phyloP scores from a whole-genome alignment of 2,329 filamentous ascomycete species.

The Scedosporium minutisporum region DNA sequence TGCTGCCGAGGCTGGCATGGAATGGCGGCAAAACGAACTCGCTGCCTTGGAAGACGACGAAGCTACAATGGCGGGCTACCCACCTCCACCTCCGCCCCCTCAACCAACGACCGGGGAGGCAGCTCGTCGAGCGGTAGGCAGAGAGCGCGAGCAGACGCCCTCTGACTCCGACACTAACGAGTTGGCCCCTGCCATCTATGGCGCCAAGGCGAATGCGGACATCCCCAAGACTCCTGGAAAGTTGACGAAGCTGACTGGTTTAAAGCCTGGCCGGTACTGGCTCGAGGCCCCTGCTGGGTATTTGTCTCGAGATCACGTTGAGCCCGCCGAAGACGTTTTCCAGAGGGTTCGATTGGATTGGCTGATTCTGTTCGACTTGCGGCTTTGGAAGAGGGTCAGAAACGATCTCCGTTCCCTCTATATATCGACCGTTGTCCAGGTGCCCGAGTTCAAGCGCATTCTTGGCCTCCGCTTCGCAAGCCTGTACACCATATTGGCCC shows the following conservation, averaged over 20 bases:
- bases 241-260: conserved; percentile 29
- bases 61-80: conserved; percentile 68
- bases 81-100: conserved; percentile 51
- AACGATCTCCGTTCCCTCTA: conserved; percentile 87
- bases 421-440: conserved; percentile 90
- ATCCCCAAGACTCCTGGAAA: conserved; percentile 74
- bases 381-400: conserved; percentile 93
- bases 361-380: conserved; percentile 86
- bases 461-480: conserved; percentile 89
- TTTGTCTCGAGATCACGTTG: conserved; percentile 49
- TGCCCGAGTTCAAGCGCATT: conserved; percentile 92
- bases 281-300: conserved; percentile 68
- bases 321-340: conserved; percentile 77
- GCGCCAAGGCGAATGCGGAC: conserved; percentile 55
- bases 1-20: conserved; percentile 34
- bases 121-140: conserved; percentile 29
- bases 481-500: conserved; percentile 84
- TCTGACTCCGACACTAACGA: conserved; percentile 66
- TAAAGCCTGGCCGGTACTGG: conserved; percentile 71
- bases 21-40: conserved; percentile 49
- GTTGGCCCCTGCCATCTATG: conserved; percentile 50
- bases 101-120: conserved; percentile 34
- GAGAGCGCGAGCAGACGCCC: conserved; percentile 54
- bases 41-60: conserved; percentile 61
- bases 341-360: conserved; percentile 85